phyloP scores from a whole-genome alignment of 1,284 basidiomycete genomes.

The Binderoboletus segoi region DNA sequence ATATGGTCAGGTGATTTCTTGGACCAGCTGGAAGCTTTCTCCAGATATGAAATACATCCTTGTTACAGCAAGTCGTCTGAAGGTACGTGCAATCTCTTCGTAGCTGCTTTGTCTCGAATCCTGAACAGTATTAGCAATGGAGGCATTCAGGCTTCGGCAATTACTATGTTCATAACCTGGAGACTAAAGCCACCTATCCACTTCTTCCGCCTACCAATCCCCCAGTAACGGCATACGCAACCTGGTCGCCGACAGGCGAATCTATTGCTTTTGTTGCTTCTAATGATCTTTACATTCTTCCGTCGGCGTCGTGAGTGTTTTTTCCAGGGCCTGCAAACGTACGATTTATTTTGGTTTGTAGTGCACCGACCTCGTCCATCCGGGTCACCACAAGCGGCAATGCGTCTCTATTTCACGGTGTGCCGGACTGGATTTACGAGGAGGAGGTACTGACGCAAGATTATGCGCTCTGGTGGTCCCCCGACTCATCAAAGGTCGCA shows the following conservation, averaged over 20 bases:
- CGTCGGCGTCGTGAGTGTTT: slow-evolving; percentile 55
- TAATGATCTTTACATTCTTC: slow-evolving; percentile 85
- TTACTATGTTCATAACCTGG: slow-evolving; percentile 80
- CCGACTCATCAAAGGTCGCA: slow-evolving; percentile 78
- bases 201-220: slow-evolving; percentile 67
- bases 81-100: slow-evolving; percentile 47
- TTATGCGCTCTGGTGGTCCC: slow-evolving; percentile 90
- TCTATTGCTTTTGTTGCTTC: slow-evolving; percentile 80
- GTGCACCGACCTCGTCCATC: slow-evolving; percentile 53
- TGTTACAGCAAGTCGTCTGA: slow-evolving; percentile 70
- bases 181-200: slow-evolving; percentile 64
- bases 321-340: background rate
- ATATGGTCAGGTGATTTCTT: slow-evolving; percentile 54
- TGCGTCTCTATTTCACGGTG: slow-evolving; percentile 86
- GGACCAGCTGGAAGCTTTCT: slow-evolving; percentile 76
- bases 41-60: slow-evolving; percentile 88
- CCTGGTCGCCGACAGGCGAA: slow-evolving; percentile 83
- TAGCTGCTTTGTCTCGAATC: background rate
- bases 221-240: slow-evolving; percentile 74
- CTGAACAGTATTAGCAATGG: slow-evolving; percentile 71
- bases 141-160: slow-evolving; percentile 86
- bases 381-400: slow-evolving; percentile 85
- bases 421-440: slow-evolving; percentile 97
- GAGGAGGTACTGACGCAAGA: slow-evolving; percentile 85
- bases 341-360: slow-evolving; percentile 22